Percentiles rank a stretch among this genome's conserved stretches.
These are phyloP conservation scores for Ceratocystis lukuohia DNA, from an alignment of 2,329 filamentous ascomycete genomes.

Conservation along the genomic window DNA sequence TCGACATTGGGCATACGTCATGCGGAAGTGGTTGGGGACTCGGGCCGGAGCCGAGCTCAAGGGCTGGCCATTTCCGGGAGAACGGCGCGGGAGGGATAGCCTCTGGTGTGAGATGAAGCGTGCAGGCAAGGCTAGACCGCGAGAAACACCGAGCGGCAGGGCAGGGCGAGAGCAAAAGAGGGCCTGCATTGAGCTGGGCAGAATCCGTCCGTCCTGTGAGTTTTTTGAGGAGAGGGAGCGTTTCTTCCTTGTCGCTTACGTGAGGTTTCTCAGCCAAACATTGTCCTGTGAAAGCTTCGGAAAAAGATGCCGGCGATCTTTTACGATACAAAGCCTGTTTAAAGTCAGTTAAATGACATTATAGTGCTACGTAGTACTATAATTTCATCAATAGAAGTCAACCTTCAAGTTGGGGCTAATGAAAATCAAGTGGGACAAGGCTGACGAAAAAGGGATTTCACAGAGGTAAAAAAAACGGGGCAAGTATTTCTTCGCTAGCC, in stretches of 20 bases:
- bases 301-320: neutral
- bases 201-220: too few species aligned
- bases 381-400: too few species aligned
- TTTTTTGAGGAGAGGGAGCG: neutral
- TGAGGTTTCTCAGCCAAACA: neutral
- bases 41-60: neutral
- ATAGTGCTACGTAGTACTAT: too few species aligned
- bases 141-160: constrained; percentile 5
- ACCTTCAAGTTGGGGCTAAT: too few species aligned
- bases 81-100: neutral
- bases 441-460: neutral
- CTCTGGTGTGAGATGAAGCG: constrained; percentile 1
- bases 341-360: too few species aligned
- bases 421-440: constrained; percentile 14
- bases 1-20: neutral
- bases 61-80: neutral
- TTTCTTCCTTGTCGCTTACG: neutral
- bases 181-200: neutral
- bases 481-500: neutral
- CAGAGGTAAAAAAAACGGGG: constrained; percentile 9
- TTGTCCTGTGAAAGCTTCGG: neutral
- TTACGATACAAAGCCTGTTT: too few species aligned
- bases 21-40: neutral
- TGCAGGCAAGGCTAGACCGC: constrained; percentile 9
- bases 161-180: neutral